Percentiles rank a stretch among this genome's conserved stretches.
Conservation (phyloP, 225 moss, liverwort and hornwort genomes). For the Pseudisothecium myosuroides region DNA sequence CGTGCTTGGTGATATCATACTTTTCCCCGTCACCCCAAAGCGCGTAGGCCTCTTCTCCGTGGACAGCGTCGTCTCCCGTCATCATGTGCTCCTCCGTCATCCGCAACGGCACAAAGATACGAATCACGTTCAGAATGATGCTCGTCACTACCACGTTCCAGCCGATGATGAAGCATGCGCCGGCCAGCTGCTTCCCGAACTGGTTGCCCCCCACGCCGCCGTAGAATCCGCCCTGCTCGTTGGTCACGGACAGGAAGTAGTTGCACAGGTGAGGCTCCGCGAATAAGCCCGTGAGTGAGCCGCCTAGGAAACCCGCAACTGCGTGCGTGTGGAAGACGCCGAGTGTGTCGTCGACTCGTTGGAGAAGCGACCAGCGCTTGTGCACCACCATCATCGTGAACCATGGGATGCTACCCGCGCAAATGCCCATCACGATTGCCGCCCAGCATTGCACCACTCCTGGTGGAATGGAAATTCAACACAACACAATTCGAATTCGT, state of each 20-base stretch:
- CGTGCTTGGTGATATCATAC: slow-evolving; percentile 36
- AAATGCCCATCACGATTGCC: slow-evolving; percentile 30
- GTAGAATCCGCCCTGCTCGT: slow-evolving; percentile 33
- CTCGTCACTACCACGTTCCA: slow-evolving; percentile 40
- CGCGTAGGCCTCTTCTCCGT: slow-evolving; percentile 44
- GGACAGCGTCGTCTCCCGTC: slow-evolving; percentile 30
- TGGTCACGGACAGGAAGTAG: slow-evolving; percentile 11
- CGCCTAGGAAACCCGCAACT: slow-evolving; percentile 25
- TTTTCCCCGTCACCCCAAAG: slow-evolving; percentile 49
- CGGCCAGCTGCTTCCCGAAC: slow-evolving; percentile 29
- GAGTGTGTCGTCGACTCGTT: slow-evolving; percentile 28
- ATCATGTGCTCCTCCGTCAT: slow-evolving; percentile 18
- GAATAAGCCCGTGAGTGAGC: slow-evolving; percentile 22
- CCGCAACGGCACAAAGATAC: slow-evolving; percentile 5
- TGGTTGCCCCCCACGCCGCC: slow-evolving; percentile 18
- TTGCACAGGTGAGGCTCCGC: slow-evolving; percentile 37
- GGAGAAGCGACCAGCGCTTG: slow-evolving; percentile 31
- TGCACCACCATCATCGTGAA: slow-evolving; percentile 54
- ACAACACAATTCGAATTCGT: not conserved
- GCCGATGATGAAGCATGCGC: slow-evolving; percentile 25
- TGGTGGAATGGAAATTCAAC: not conserved
- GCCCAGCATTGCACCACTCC: slow-evolving; percentile 48
- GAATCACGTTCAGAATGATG: slow-evolving; percentile 18
- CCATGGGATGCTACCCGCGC: slow-evolving; percentile 34
- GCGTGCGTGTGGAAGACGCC: slow-evolving; percentile 53